These are phyloP conservation scores for Dorcoceras hygrometricum DNA, from an alignment of 257 asterid genomes.

Conservation along the genomic window DNA sequence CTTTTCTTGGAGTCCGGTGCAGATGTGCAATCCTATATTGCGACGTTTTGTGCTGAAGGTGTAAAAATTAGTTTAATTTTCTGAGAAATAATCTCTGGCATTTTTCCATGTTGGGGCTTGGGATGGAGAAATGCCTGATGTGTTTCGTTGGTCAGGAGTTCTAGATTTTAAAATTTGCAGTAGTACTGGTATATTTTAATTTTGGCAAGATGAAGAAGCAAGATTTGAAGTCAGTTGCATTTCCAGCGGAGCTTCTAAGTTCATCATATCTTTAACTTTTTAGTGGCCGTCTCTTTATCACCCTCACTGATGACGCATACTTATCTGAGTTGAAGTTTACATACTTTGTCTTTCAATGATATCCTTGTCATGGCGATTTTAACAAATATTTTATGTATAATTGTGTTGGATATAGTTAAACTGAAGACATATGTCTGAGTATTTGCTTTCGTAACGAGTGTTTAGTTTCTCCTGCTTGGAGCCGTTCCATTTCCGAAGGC, in stretches of 20 bases:
- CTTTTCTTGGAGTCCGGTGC: not conserved
- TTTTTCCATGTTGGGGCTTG: not conserved
- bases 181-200: too few species aligned
- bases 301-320: slow-evolving; percentile 12
- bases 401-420: not conserved
- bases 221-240: too few species aligned
- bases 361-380: slow-evolving; percentile 3
- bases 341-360: slow-evolving; percentile 3
- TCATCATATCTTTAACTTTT: too few species aligned
- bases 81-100: too few species aligned
- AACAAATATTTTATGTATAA: not conserved
- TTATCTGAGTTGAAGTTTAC: slow-evolving; percentile 5
- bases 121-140: too few species aligned
- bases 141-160: too few species aligned
- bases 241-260: too few species aligned
- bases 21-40: not conserved
- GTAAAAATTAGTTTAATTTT: not conserved
- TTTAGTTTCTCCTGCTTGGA: slow-evolving; percentile 78
- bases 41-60: not conserved
- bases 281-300: not conserved
- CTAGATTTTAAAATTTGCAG: too few species aligned
- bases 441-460: not conserved
- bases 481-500: slow-evolving; percentile 95
- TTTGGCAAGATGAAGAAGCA: too few species aligned
- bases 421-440: not conserved